Percentiles rank a stretch among this genome's conserved stretches.
Evolutionary conservation across 2,329 filamentous ascomycete species (phyloP).

Genomic region (Periconia sp.): DNA sequence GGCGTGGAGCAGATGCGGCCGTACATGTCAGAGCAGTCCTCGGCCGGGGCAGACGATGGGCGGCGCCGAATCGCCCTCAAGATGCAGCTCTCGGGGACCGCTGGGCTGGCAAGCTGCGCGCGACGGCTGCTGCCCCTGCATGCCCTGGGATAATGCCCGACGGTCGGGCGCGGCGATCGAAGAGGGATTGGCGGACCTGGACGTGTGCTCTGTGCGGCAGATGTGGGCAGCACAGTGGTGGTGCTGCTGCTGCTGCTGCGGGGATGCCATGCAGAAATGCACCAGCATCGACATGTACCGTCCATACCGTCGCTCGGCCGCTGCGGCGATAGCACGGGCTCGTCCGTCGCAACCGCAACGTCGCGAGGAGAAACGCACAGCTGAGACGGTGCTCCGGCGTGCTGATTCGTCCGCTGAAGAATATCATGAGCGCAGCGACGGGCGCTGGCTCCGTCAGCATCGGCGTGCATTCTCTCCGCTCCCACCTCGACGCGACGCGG

Average conservation of each 20-base stretch:
- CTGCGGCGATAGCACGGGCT: too few species aligned
- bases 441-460: conserved; percentile 31
- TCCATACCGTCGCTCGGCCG: too few species aligned
- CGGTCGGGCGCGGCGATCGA: conserved; percentile 14
- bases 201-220: conserved; percentile 23
- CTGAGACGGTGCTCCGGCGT: conserved; percentile 12
- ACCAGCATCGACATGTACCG: too few species aligned
- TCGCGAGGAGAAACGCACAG: too few species aligned
- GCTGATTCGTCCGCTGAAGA: conserved; percentile 29
- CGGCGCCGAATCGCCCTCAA: conserved; percentile 12
- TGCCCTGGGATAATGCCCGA: conserved; percentile 8
- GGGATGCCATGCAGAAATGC: conserved; percentile 2
- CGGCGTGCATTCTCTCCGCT: conserved; percentile 39
- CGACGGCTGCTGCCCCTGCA: conserved; percentile 22
- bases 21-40: too few species aligned
- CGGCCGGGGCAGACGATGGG: background rate
- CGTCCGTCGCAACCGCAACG: too few species aligned
- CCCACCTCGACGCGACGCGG: conserved; percentile 23
- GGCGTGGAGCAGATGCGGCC: too few species aligned
- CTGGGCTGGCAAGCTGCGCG: conserved; percentile 2
- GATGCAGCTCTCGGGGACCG: conserved; percentile 10
- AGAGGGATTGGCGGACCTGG: conserved; percentile 23
- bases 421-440: conserved; percentile 23
- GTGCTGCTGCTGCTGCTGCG: too few species aligned
- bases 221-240: too few species aligned